phyloP scores from a whole-genome alignment of 78 protist species.

The Corallochytrium limacisporum region DNA sequence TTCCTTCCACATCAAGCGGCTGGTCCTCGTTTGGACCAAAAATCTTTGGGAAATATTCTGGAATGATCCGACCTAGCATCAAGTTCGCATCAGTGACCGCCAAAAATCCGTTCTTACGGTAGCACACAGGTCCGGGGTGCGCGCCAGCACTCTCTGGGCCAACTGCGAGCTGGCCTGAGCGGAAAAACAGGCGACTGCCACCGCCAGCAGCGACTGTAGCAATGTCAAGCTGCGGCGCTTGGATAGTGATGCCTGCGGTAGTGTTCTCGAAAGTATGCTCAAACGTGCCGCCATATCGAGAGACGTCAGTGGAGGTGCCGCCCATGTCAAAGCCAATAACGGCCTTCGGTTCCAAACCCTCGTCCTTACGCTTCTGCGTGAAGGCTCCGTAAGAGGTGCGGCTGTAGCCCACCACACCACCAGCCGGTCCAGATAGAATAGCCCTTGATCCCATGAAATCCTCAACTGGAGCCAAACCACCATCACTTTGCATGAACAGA shows the following conservation, averaged over 20 bases:
- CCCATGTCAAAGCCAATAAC: conserved; percentile 94
- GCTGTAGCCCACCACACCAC: conserved; percentile 87
- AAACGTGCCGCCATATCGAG: conserved; percentile 36
- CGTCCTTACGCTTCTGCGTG: background rate
- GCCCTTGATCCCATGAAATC: conserved; percentile 68
- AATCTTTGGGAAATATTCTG: conserved; percentile 70
- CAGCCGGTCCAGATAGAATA: conserved; percentile 85
- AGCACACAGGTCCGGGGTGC: conserved; percentile 83
- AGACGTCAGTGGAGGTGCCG: conserved; percentile 89
- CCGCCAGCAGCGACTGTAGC: conserved; percentile 88
- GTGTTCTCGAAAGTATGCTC: conserved; percentile 77
- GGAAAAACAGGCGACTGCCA: conserved; percentile 66
- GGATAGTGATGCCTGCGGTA: conserved; percentile 77
- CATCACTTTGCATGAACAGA: conserved; percentile 84
- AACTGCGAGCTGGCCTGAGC: conserved; percentile 50
- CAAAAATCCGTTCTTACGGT: conserved; percentile 69
- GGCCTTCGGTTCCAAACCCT: conserved; percentile 1
- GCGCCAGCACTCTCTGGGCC: conserved; percentile 87
- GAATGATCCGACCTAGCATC: background rate
- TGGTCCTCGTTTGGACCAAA: conserved; percentile 66
- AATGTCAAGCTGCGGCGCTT: conserved; percentile 85
- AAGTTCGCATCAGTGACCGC: conserved; percentile 86
- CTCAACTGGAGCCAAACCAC: conserved; percentile 76
- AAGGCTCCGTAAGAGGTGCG: conserved; percentile 33
- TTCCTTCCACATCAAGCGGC: conserved; percentile 62